Percentiles rank a stretch among this genome's conserved stretches.
phyloP scores from a whole-genome alignment of 2,329 filamentous ascomycete genomes.

The Tympanopsis confertula region DNA sequence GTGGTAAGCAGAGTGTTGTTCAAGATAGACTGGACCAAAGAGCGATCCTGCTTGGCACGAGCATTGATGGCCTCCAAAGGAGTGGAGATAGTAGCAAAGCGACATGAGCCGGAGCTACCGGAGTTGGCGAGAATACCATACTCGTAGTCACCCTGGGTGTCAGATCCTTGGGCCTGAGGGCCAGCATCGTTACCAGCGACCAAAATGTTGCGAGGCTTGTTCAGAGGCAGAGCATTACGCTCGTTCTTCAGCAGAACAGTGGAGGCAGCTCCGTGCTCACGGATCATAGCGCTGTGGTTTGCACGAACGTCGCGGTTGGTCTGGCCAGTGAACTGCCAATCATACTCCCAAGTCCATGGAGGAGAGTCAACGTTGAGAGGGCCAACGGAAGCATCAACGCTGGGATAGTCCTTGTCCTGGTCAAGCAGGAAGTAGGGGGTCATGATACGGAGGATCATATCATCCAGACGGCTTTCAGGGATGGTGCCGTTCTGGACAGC shows the following conservation, averaged over 20 bases:
- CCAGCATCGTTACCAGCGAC: constrained; percentile 49
- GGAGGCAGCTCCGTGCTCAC: constrained; percentile 42
- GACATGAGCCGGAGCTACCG: constrained; percentile 44
- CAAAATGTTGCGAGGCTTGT: constrained; percentile 42
- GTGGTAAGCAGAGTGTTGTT: constrained; percentile 28
- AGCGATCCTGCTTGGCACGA: constrained; percentile 28
- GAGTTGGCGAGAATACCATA: constrained; percentile 43
- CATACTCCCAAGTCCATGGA: constrained; percentile 27
- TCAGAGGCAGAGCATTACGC: constrained; percentile 43
- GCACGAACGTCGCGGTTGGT: constrained; percentile 37
- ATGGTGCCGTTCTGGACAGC: constrained; percentile 36
- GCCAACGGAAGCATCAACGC: constrained; percentile 28
- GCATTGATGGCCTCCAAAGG: constrained; percentile 42
- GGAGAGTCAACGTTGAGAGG: constrained; percentile 37
- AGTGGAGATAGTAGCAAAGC: constrained; percentile 39
- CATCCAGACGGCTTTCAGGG: constrained; percentile 24
- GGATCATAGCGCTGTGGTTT: constrained; percentile 40
- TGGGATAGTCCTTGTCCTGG: constrained; percentile 33
- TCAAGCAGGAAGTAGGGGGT: constrained; percentile 35
- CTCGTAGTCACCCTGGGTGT: constrained; percentile 53
- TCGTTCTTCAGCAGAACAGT: constrained; percentile 66
- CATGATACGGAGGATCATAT: constrained; percentile 41
- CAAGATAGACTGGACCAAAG: constrained; percentile 28
- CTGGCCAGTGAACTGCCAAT: constrained; percentile 34
- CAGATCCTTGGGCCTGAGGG: constrained; percentile 54